These are phyloP conservation scores for Emergomyces africanus DNA, from an alignment of 2,329 filamentous ascomycete species.

Conservation along the genomic window DNA sequence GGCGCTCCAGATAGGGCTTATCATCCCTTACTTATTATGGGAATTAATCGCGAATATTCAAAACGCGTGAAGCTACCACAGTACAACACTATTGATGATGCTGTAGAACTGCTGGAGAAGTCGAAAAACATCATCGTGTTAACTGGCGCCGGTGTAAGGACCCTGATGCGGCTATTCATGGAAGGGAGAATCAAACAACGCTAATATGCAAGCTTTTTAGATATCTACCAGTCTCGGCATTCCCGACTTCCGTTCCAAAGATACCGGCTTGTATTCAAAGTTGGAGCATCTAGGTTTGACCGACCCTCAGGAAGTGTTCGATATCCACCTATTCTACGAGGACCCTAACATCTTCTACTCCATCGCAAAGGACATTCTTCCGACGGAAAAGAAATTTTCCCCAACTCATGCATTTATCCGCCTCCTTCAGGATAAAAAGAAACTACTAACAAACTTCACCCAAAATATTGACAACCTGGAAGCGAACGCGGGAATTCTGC, in stretches of 20 bases:
- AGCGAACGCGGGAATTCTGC: slow-evolving; percentile 65
- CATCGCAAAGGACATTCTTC: slow-evolving; percentile 80
- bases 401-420: slow-evolving; percentile 92
- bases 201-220: slow-evolving; percentile 15
- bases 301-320: slow-evolving; percentile 92
- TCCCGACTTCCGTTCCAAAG: slow-evolving; percentile 90
- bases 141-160: slow-evolving; percentile 65
- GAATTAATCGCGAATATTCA: slow-evolving; percentile 65
- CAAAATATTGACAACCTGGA: slow-evolving; percentile 99
- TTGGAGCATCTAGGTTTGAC: slow-evolving; percentile 62
- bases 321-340: slow-evolving; percentile 72
- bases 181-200: slow-evolving; percentile 2
- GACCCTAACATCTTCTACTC: slow-evolving; percentile 86
- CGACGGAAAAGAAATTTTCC: slow-evolving; percentile 65
- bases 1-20: slow-evolving; percentile 61
- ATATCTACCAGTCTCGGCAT: slow-evolving; percentile 96
- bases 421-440: slow-evolving; percentile 73
- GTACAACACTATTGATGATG: slow-evolving; percentile 82
- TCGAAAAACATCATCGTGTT: slow-evolving; percentile 81
- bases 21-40: slow-evolving; percentile 60
- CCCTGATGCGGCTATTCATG: not conserved
- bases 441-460: slow-evolving; percentile 92
- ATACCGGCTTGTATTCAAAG: slow-evolving; percentile 80
- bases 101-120: slow-evolving; percentile 59
- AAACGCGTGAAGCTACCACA: slow-evolving; percentile 66